Base-by-base conservation (phyloP, 768 basidiomycete genomes). In the Asterophora lycoperdoides region DNA sequence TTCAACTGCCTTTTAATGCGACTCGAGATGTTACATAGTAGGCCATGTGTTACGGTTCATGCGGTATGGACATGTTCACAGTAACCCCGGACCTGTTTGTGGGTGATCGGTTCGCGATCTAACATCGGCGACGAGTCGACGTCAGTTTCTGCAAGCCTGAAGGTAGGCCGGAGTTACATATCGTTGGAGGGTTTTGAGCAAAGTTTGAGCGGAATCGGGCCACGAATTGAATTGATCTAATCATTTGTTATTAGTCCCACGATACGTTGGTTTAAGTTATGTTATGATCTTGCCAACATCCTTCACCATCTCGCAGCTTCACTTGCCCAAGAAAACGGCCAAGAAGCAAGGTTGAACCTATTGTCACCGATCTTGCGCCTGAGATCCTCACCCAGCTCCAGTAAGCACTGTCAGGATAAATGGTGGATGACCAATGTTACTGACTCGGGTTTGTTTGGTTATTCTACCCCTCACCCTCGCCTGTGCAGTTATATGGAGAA, bases 1-100 rank as follows among this genome's bases (percentile, higher is more conserved):
- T 3, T 4, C n/a, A 5, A 17, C 34, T 48, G 54, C 50, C 46
- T 48, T 56, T 56, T 53, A 50, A 56, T 53, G 55, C 34, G 37
- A 49, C 47, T n/a, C n/a, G 44, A 19, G 40, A 38, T 13, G 20
- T n/a, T 35, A 8, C 8, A 23, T 15, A 10, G 17, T 15, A 10
- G 17, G 29, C 43, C 33, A 41, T 42, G 40, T 41, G 40, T 28
- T 46, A 11, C 23, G 35, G 13, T 33, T 19, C 26, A 38, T 36
- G 17, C 29, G 30, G 34, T 26, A 28, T 47, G 30, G 17, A 26
- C 37, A 45, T 35, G 5, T 6, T 18, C 37, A 5, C 20, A 30
- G 40, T 41, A 28, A 20, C 13, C 29, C 51, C 51, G 51, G 51
- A 52, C 18, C 29, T 29, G 17, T 46, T 41, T 23, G 51, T 52